These are phyloP conservation scores for Fomitopsis schrenkii DNA, from an alignment of 1,284 basidiomycete species.

Conservation along the genomic window DNA sequence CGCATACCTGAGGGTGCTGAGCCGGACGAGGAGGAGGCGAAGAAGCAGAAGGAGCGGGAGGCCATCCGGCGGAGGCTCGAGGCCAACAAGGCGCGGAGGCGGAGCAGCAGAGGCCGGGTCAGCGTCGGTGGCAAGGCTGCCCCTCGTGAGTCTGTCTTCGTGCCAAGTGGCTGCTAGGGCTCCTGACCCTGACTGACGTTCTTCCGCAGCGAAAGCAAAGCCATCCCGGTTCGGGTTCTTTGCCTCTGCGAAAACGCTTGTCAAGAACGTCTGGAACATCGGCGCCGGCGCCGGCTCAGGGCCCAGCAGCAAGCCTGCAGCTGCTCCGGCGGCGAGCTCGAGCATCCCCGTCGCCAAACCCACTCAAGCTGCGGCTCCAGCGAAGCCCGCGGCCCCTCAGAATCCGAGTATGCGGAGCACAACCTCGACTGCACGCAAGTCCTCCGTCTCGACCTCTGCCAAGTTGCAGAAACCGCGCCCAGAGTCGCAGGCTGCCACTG, in stretches of 20 bases:
- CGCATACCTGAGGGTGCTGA: conserved; percentile 6
- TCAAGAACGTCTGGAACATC: conserved; percentile 35
- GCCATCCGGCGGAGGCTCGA: conserved; percentile 60
- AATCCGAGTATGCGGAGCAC: conserved; percentile 3
- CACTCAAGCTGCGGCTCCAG: conserved; percentile 3
- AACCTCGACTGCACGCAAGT: conserved; percentile 7
- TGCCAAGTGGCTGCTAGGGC: background rate
- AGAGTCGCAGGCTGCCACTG: conserved; percentile 5
- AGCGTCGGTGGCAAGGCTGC: conserved; percentile 22
- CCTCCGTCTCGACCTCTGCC: conserved; percentile 7
- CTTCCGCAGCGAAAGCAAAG: conserved; percentile 24
- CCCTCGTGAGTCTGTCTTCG: conserved; percentile 20
- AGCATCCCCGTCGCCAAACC: conserved; percentile 23
- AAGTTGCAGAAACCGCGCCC: conserved; percentile 15
- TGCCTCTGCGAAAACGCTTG: conserved; percentile 36
- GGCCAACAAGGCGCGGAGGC: conserved; percentile 53
- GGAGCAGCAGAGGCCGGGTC: conserved; percentile 54
- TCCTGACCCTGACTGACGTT: background rate
- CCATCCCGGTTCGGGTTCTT: conserved; percentile 34
- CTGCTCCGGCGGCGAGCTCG: conserved; percentile 9
- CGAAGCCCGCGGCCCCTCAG: conserved; percentile 4
- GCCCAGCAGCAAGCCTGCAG: conserved; percentile 10
- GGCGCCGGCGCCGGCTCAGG: conserved; percentile 22
- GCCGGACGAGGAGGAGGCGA: conserved; percentile 31
- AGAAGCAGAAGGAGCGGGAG: conserved; percentile 46